Evolutionary conservation across 1,284 basidiomycete species (phyloP).

Genomic region (Limonomyces culmigenus): DNA sequence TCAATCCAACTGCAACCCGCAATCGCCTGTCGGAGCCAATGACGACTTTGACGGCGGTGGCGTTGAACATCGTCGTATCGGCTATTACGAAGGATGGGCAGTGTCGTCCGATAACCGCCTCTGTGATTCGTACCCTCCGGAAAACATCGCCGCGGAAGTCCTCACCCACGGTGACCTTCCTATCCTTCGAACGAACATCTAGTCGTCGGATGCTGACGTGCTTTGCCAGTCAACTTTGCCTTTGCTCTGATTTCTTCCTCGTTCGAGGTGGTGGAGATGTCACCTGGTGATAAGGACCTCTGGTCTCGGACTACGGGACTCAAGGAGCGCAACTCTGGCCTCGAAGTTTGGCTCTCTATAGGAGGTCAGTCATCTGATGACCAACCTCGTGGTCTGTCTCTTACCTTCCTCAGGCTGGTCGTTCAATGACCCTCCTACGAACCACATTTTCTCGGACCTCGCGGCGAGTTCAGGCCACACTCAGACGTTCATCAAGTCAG

Average conservation of each 20-base stretch:
- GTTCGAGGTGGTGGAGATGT: background rate
- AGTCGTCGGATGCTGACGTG: background rate
- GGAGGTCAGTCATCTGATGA: background rate
- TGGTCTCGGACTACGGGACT: background rate
- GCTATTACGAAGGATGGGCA: background rate
- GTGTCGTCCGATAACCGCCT: background rate
- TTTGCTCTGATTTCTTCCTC: background rate
- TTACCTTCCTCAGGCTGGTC: no score
- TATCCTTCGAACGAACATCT: no score
- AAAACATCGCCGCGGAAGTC: background rate
- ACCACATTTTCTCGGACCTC: background rate
- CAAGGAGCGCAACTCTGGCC: background rate
- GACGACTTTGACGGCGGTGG: no score
- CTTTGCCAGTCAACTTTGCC: background rate
- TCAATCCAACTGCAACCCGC: background rate
- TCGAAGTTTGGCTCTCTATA: background rate
- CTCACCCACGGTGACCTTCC: background rate
- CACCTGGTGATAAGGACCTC: background rate
- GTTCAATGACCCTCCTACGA: no score
- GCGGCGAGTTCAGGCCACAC: background rate
- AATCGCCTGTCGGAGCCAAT: background rate
- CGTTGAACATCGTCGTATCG: background rate
- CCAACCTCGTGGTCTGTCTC: no score
- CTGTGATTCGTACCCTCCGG: background rate
- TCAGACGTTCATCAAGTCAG: background rate